Evolutionary conservation across 2,329 filamentous ascomycete species (phyloP), one percentile per base, ranked within the genome.

Genomic region (Tolypocladium ophioglossoides): DNA sequence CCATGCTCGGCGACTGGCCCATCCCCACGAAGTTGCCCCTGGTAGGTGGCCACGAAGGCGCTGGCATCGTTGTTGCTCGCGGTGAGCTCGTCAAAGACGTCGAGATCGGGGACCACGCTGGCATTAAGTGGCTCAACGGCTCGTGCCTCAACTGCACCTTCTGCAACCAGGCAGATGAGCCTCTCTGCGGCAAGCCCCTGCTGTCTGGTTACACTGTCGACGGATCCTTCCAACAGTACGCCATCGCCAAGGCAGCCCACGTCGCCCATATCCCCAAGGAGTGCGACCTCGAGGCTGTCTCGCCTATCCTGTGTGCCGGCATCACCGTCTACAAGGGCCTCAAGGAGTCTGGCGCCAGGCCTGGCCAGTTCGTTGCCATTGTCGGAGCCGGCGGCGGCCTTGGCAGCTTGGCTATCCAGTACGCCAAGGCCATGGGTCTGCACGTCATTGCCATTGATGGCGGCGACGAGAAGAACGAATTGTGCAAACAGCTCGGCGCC

Each of bases 131-230:
- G 91, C 78, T 96, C 66, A 94, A 96, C 72, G 88, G 89, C 59
- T 86, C 87, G 49, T 96, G 92, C 72, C 77, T 95, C 58, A 71
- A 78, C 59, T 97, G 91, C 75, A 79, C 83, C 62, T 95, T 89
- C 79, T 96, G 91, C 76, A 84, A 86, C 67, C 79, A 84, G 62
- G 71, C 82, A 50, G 87, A 95, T 62, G 91, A 96, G 74, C 86
- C 89, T 3, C 84, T 96, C 7, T 97, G 92, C 75, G 71, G 79
- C 18, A 76, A 87, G 56, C 83, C 88, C 30, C 74, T 80, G 38
- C 81, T 96, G 41, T 95, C 90, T 1, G 92, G 92, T 54, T 96
- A 95, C 79, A 95, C 89, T 5, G 90, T 96, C 67, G 89, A 96
- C 68, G 91, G 91, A 35, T 85, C 85, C 44, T 96, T 96, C 80